Evolutionary conservation across 306 rosid species (phyloP), one percentile per base, ranked within the genome.

Genomic region (Mimosa pudica): DNA sequence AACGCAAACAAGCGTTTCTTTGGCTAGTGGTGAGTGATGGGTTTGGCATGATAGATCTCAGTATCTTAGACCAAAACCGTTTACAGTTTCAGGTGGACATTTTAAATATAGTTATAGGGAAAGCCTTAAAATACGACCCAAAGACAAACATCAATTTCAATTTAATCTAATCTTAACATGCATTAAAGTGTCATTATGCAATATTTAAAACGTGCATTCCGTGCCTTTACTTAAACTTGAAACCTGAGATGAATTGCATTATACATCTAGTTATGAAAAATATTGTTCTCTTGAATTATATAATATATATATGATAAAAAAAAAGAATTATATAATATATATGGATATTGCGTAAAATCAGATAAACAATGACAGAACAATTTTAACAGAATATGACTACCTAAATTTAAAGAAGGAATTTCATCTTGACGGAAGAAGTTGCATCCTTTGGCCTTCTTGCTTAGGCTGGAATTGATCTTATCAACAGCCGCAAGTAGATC

Each of bases 401-500:
- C 98, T 83, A 94, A 87, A 36, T 84, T 92, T 75, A 92, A 76
- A 38, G 92, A 88, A 55, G 97, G 36, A 46, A 94, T 89, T 83
- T 94, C 98, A 77, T 91, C 95, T 82, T 92, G 98, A 72, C 78
- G 83, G 80, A 92, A 86, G 83, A 83, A 89, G 84, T 85, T 78
- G 72, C 86, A 55, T 81, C 87, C 88, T 18, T 68, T 77, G 13
- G 85, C 78, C 68, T 85, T 87, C 85, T 82, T 83, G 79, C 82
- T 84, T 76, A 89, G 88, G 84, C 88, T 78, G 67, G 94, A 85
- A 78, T 91, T 95, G 76, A 95, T 89, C 88, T 95, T 95, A 78
- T 92, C 95, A 74, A 88, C 97, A 63, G 98, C 97, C 16, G 74
- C 85, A 71, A 91, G 85, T 67, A 95, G 84, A 77, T 92, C 98